Evolutionary conservation across 2,329 filamentous ascomycete genomes (phyloP), one percentile per base, ranked within the genome.

Genomic region (Hypoxylon sp.): DNA sequence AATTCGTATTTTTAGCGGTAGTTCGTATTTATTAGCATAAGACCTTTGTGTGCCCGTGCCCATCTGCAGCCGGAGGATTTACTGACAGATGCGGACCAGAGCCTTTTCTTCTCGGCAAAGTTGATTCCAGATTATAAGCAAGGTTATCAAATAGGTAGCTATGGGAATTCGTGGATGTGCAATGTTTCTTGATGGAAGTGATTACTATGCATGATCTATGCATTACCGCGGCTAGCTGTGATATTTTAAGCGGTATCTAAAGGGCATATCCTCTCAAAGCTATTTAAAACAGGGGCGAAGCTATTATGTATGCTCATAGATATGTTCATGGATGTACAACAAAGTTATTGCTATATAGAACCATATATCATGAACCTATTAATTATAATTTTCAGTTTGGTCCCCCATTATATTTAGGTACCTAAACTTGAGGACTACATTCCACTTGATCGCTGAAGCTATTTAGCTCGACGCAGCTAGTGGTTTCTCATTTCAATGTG

Each of bases 401-500:
- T 30, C 28, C 6, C 6, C 28, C 28, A 30, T 30, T 30, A n/a
- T n/a, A n/a, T n/a, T n/a, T n/a, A n/a, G n/a, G n/a, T n/a, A 30
- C 28, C 2, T 30, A 30, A 9, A 30, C 28, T 30, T 19, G 7
- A 2, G 19, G n/a, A 13, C 14, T 23, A 49, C 4, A 25, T 17
- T n/a, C 2, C 11, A 32, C 30, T 49, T 17, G 3, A 19, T 36
- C n/a, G 19, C 5, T 38, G 7, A 5, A 51, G 52, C 13, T 2
- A 5, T 51, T 56, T 11, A 41, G 48, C 14, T 56, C 21, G 49
- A 57, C 48, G 30, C 45, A 57, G 43, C n/a, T 23, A 49, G 14
- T 56, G 7, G 28, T 30, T 30, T 60, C 28, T 69, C 52, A 59
- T 64, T 61, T 52, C 21, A 34, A n/a, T 23, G 14, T n/a, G 28